Evolutionary conservation across 495 filamentous ascomycete species (phyloP).

Genomic region (Neurospora sp.): DNA sequence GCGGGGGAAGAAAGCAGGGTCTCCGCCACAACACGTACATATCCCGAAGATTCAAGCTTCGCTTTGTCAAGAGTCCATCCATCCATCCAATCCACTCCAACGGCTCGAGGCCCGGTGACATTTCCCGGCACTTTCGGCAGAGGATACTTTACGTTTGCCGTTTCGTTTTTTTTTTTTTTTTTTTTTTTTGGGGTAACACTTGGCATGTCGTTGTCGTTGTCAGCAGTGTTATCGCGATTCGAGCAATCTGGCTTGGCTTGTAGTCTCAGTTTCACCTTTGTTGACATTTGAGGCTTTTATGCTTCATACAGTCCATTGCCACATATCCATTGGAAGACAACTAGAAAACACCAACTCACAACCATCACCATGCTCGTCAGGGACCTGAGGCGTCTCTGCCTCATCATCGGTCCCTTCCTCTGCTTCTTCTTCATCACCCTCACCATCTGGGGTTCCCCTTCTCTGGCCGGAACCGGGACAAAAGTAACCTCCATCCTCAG

Average conservation of each 20-base stretch:
- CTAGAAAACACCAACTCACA: background rate
- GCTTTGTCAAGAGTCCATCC: background rate
- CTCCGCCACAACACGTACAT: background rate
- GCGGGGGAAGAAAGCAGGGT: background rate
- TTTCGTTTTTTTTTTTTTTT: background rate
- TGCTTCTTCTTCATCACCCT: conserved; percentile 15
- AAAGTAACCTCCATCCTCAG: conserved; percentile 5
- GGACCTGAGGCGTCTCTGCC: conserved; percentile 21
- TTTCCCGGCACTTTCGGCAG: background rate
- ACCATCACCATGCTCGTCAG: conserved; percentile 20
- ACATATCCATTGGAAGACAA: background rate
- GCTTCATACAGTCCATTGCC: background rate
- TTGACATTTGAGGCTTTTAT: background rate
- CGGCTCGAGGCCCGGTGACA: background rate
- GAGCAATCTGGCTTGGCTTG: background rate
- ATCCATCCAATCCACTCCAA: background rate
- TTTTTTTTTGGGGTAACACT: background rate
- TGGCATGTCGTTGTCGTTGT: background rate
- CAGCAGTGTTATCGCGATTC: background rate
- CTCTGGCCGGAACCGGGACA: background rate
- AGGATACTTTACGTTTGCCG: background rate
- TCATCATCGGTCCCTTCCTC: conserved; percentile 17
- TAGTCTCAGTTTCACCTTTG: background rate
- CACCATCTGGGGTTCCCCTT: conserved; percentile 10
- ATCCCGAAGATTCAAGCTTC: too few relatives aligned